A percentile compares a stretch with the other conserved stretches of the same genome.
Evolutionary conservation across 768 basidiomycete species (phyloP).

Genomic region (Lactarius indigo): DNA sequence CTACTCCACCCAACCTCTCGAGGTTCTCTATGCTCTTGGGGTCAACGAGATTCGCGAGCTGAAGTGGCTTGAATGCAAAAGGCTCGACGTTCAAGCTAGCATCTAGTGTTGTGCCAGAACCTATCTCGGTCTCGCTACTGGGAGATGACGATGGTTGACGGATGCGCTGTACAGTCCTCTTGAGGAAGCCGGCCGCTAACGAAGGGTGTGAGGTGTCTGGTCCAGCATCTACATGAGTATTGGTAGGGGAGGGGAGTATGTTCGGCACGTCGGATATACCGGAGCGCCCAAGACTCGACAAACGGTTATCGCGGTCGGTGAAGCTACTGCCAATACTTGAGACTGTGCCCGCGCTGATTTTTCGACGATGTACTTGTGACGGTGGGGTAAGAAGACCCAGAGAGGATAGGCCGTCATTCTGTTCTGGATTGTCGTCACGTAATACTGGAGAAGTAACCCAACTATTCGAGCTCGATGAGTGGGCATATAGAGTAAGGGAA

Average conservation of each 20-base stretch:
- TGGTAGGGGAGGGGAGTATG: slow-evolving; percentile 36
- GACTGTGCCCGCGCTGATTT: slow-evolving; percentile 54
- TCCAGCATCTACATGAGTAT: slow-evolving; percentile 39
- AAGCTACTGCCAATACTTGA: slow-evolving; percentile 49
- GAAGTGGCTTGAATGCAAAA: slow-evolving; percentile 68
- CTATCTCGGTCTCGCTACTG: slow-evolving; percentile 9
- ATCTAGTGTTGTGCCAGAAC: too few species aligned
- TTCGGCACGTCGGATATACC: slow-evolving; percentile 36
- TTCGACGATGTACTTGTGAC: slow-evolving; percentile 44
- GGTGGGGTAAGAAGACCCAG: slow-evolving; percentile 46
- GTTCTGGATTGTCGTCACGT: slow-evolving; percentile 66
- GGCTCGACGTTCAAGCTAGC: slow-evolving; percentile 53
- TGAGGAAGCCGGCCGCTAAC: slow-evolving; percentile 26
- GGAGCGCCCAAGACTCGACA: slow-evolving; percentile 21
- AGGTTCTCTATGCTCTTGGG: slow-evolving; percentile 77
- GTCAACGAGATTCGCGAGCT: slow-evolving; percentile 78
- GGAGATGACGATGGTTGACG: slow-evolving; percentile 21
- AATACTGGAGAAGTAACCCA: slow-evolving; percentile 55
- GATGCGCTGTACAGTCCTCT: slow-evolving; percentile 8
- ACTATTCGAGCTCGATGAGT: slow-evolving; percentile 50
- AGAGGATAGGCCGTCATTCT: slow-evolving; percentile 47
- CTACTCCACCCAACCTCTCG: slow-evolving; percentile 68
- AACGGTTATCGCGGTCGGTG: slow-evolving; percentile 30
- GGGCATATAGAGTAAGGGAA: slow-evolving; percentile 68
- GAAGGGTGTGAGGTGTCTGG: slow-evolving; percentile 31